Percentiles rank a stretch among this genome's conserved stretches.
phyloP scores from a whole-genome alignment of 495 filamentous ascomycete species.

The Daldinia decipiens region DNA sequence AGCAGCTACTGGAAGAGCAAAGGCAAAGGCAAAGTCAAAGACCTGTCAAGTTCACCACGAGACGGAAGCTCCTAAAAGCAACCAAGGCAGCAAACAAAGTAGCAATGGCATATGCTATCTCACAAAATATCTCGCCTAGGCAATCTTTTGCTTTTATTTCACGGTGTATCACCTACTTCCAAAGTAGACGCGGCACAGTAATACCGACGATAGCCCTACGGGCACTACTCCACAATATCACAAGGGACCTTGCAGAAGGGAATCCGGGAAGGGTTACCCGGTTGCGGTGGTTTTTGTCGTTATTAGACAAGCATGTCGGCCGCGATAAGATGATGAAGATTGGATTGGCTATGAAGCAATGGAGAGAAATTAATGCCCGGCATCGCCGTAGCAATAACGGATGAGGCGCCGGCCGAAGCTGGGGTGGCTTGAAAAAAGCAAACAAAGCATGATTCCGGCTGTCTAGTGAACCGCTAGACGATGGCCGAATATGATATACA shows the following conservation, averaged over 20 bases:
- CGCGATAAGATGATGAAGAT: constrained; percentile 38
- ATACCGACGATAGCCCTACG: constrained; percentile 41
- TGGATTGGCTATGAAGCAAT: constrained; percentile 39
- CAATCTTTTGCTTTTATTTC: constrained; percentile 54
- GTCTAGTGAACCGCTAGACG: background rate
- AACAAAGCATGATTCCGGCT: background rate
- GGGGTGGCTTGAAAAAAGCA: constrained; percentile 3
- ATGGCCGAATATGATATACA: constrained; percentile 15
- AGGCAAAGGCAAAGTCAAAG: background rate
- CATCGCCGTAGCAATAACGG: constrained; percentile 1
- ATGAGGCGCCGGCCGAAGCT: constrained; percentile 21
- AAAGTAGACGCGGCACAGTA: constrained; percentile 33
- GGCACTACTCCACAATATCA: constrained; percentile 52
- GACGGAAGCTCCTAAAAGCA: background rate
- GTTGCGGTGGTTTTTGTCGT: constrained; percentile 51
- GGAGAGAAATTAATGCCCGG: constrained; percentile 41
- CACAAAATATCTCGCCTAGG: constrained; percentile 48
- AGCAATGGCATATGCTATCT: constrained; percentile 49
- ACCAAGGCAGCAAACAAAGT: background rate
- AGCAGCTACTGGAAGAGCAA: background rate
- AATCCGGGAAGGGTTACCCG: constrained; percentile 50
- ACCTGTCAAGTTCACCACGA: background rate
- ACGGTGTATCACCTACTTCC: constrained; percentile 51
- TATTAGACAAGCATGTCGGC: constrained; percentile 50
- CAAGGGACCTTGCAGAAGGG: constrained; percentile 51